Conservation (phyloP, 1,139 yeast species). For the Saccharomyces uvarum region DNA sequence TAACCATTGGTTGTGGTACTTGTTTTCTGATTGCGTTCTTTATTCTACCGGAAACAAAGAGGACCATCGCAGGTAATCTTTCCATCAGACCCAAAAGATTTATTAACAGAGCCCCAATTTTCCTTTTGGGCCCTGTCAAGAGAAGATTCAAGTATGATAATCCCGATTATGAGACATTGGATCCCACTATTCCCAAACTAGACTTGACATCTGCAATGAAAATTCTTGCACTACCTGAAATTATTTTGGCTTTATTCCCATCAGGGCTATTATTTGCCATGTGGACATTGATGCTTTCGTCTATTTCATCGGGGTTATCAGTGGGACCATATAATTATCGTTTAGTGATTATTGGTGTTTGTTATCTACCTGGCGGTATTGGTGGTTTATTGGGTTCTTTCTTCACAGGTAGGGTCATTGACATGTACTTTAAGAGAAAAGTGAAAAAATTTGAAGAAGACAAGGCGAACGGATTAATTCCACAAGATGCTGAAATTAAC, state of each 20-base stretch:
- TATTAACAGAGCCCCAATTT: slow-evolving; percentile 41
- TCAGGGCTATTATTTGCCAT: slow-evolving; percentile 58
- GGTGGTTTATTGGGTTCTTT: slow-evolving; percentile 49
- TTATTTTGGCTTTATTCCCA: slow-evolving; percentile 41
- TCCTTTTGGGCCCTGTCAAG: slow-evolving; percentile 23
- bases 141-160: slow-evolving; percentile 22
- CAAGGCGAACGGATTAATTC: slow-evolving; percentile 20
- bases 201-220: slow-evolving; percentile 37
- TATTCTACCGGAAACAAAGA: slow-evolving; percentile 62
- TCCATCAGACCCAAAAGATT: slow-evolving; percentile 41
- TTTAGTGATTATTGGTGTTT: slow-evolving; percentile 52
- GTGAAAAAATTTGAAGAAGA: slow-evolving; percentile 18
- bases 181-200: slow-evolving; percentile 30
- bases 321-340: slow-evolving; percentile 41
- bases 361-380: slow-evolving; percentile 54
- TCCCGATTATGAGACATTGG: slow-evolving; percentile 31
- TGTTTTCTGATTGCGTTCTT: slow-evolving; percentile 31
- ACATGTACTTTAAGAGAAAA: slow-evolving; percentile 36
- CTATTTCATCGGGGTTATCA: slow-evolving; percentile 50
- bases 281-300: slow-evolving; percentile 64
- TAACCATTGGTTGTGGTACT: slow-evolving; percentile 52
- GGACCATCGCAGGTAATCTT: slow-evolving; percentile 63
- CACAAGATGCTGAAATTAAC: slow-evolving; percentile 32
- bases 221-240: slow-evolving; percentile 37
- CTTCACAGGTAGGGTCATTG: slow-evolving; percentile 42